phyloP scores from a whole-genome alignment of 1,284 basidiomycete genomes.

The Pseudozyma flocculosa region DNA sequence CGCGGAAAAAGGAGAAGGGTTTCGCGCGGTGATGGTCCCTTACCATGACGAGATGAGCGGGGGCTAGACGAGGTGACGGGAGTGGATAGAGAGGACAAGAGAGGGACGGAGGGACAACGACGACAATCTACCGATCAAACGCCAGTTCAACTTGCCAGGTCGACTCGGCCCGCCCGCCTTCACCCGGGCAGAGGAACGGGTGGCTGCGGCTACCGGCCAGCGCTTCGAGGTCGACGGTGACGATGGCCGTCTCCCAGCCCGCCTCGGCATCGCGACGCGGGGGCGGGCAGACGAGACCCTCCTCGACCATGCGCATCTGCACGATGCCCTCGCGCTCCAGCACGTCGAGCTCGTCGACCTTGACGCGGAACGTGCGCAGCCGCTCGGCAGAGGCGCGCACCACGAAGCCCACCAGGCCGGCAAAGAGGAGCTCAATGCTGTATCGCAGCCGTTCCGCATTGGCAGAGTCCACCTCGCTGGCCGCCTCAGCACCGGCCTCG shows the following conservation, averaged over 20 bases:
- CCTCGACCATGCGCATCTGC: background rate
- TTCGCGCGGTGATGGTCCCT: too few relatives aligned
- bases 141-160: too few relatives aligned
- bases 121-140: too few relatives aligned
- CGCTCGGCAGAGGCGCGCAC: background rate
- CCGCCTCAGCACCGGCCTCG: background rate
- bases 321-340: background rate
- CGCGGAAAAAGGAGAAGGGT: too few relatives aligned
- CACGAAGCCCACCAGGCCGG: background rate
- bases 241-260: background rate
- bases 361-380: background rate
- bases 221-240: background rate
- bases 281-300: background rate
- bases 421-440: background rate
- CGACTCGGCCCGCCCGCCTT: too few relatives aligned
- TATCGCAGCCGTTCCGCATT: background rate
- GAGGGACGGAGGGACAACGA: too few relatives aligned
- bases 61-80: too few relatives aligned
- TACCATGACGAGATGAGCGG: too few relatives aligned
- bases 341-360: background rate
- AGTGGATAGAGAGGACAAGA: too few relatives aligned
- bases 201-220: background rate
- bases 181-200: too few relatives aligned
- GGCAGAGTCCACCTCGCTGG: too few relatives aligned
- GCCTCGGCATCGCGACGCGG: background rate